A percentile compares a stretch with the other conserved stretches of the same genome.
phyloP scores from a whole-genome alignment of 495 filamentous ascomycete species.

The Xylaria grammica region DNA sequence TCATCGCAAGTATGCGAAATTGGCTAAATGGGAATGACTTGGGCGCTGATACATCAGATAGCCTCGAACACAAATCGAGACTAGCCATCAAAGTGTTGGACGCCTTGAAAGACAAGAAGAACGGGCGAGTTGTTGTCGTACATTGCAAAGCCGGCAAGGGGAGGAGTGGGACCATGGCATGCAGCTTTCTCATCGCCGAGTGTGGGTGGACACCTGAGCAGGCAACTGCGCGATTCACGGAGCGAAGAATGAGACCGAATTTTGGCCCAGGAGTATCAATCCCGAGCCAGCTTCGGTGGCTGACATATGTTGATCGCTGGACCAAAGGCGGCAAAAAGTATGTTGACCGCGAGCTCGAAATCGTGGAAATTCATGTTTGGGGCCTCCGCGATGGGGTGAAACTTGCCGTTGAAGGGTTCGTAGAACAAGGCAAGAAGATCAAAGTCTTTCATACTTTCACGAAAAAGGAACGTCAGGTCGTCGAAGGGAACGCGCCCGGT shows the following conservation, averaged over 20 bases:
- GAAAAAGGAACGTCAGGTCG: conserved; percentile 71
- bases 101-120: conserved; percentile 34
- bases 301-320: conserved; percentile 92
- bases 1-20: conserved; percentile 88
- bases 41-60: conserved; percentile 26
- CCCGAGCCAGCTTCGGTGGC: conserved; percentile 85
- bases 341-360: conserved; percentile 80
- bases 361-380: conserved; percentile 89
- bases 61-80: conserved; percentile 26
- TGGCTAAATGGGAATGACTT: conserved; percentile 70
- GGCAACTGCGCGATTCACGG: conserved; percentile 82
- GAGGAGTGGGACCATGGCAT: conserved; percentile 85
- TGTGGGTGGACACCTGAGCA: conserved; percentile 82
- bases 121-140: conserved; percentile 77
- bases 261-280: conserved; percentile 94
- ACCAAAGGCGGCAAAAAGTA: conserved; percentile 73
- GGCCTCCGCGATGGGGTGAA: conserved; percentile 88
- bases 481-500: conserved; percentile 61
- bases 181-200: conserved; percentile 87
- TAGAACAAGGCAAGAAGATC: conserved; percentile 85
- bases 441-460: conserved; percentile 82
- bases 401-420: conserved; percentile 82
- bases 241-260: conserved; percentile 82
- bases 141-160: conserved; percentile 99
- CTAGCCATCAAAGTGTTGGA: conserved; percentile 30